These are phyloP conservation scores for Symbiodinium natans DNA, from an alignment of 73 alveolate species.

Conservation along the genomic window DNA sequence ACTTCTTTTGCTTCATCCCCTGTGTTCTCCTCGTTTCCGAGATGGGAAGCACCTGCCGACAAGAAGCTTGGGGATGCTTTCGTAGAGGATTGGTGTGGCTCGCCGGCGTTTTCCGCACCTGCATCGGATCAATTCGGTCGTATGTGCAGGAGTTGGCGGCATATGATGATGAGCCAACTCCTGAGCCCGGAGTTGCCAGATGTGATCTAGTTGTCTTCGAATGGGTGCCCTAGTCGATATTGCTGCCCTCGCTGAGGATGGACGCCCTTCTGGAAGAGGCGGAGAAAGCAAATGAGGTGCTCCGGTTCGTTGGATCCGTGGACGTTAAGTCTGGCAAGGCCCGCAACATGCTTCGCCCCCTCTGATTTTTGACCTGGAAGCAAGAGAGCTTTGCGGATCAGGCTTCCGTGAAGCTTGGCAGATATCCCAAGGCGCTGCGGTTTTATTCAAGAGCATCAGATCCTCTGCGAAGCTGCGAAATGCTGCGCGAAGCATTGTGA, in stretches of 20 bases:
- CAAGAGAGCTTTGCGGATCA: neutral
- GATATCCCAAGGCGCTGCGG: conserved; percentile 76
- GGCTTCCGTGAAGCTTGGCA: conserved; percentile 92
- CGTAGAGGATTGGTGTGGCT: conserved; percentile 15
- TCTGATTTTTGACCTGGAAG: neutral
- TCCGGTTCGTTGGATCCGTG: conserved; percentile 86
- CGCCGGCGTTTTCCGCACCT: neutral
- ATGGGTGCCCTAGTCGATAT: neutral
- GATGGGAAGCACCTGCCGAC: conserved; percentile 74
- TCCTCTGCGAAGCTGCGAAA: neutral
- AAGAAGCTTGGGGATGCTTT: conserved; percentile 72
- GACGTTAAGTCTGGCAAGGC: conserved; percentile 77
- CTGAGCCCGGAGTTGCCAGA: too few relatives aligned
- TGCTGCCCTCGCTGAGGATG: conserved; percentile 26
- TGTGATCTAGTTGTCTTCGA: neutral
- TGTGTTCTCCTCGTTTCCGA: too few relatives aligned
- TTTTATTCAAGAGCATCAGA: neutral
- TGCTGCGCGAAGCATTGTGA: neutral
- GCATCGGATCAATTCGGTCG: neutral
- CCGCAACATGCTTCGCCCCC: neutral
- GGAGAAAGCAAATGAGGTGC: conserved; percentile 80
- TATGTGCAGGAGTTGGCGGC: conserved; percentile 65
- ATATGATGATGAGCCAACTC: conserved; percentile 64
- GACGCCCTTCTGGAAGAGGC: conserved; percentile 83
- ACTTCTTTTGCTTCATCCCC: too few relatives aligned